A percentile compares a stretch with the other conserved stretches of the same genome.
These are phyloP conservation scores for Aspergillus pseudonomiae DNA, from an alignment of 2,329 filamentous ascomycete genomes.

Conservation along the genomic window DNA sequence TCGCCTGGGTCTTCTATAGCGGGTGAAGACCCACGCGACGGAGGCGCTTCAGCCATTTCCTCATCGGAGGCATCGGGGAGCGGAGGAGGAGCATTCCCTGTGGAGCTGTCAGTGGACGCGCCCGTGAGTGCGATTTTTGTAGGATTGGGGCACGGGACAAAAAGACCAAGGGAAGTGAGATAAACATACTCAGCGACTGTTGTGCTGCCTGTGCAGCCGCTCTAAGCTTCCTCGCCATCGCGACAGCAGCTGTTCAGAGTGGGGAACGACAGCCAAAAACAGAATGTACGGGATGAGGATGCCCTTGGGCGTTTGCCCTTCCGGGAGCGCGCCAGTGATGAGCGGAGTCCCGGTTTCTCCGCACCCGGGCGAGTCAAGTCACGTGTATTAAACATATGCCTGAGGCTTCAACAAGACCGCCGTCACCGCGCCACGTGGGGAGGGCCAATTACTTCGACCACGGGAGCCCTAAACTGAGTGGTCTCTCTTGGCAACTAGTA, in stretches of 20 bases:
- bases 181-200: constrained; percentile 47
- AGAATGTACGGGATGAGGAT: constrained; percentile 8
- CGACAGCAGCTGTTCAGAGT: constrained; percentile 13
- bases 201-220: constrained; percentile 51
- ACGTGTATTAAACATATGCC: constrained; percentile 7
- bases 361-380: not conserved
- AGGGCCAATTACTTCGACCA: not conserved
- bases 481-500: not conserved
- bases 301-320: constrained; percentile 14
- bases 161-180: constrained; percentile 2
- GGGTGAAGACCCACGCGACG: constrained; percentile 36
- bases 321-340: constrained; percentile 18
- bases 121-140: constrained; percentile 6
- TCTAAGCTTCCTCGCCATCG: constrained; percentile 50
- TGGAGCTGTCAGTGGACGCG: constrained; percentile 23
- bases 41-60: constrained; percentile 45
- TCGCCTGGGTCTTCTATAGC: constrained; percentile 39
- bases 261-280: constrained; percentile 10
- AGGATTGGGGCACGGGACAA: not conserved
- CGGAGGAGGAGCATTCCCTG: constrained; percentile 47
- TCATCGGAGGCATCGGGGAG: constrained; percentile 50
- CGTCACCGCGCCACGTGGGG: constrained; percentile 5
- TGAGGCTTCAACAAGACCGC: not conserved
- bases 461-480: not conserved
- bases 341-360: constrained; percentile 11